These are phyloP conservation scores for Peronospora destructor DNA, from an alignment of 352 stramenopile genomes.

Conservation along the genomic window DNA sequence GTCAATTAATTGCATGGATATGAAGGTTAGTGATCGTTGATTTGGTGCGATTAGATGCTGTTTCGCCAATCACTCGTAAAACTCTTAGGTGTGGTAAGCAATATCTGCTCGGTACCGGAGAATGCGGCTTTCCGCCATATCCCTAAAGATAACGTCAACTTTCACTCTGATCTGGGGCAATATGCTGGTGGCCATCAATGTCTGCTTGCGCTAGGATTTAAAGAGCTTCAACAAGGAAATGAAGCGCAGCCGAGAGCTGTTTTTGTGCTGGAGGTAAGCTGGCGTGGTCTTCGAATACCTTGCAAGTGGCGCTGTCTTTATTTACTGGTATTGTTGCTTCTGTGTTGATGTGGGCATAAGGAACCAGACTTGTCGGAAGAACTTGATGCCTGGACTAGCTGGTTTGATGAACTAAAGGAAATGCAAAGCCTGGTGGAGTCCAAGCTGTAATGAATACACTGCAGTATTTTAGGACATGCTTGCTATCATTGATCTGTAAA, in stretches of 20 bases:
- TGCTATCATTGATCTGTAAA: not conserved
- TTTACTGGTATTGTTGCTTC: not conserved
- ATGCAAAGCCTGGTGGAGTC: constrained; percentile 45
- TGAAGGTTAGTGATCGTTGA: not conserved
- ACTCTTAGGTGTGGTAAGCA: constrained; percentile 44
- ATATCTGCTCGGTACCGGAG: constrained; percentile 66
- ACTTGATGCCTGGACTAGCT: constrained; percentile 71
- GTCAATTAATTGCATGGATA: not conserved
- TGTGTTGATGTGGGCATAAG: constrained; percentile 24
- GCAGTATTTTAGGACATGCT: no score
- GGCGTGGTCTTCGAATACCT: not conserved
- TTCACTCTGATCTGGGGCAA: constrained; percentile 60
- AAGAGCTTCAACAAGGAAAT: constrained; percentile 46
- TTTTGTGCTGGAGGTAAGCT: constrained; percentile 57
- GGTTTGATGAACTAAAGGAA: constrained; percentile 71
- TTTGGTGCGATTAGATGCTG: constrained; percentile 14
- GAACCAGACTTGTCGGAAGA: constrained; percentile 69
- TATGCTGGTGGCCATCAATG: constrained; percentile 53
- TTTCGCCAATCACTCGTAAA: constrained; percentile 42
- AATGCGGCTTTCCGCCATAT: constrained; percentile 67
- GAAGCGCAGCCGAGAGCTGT: constrained; percentile 30
- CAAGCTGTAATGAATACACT: constrained; percentile 21
- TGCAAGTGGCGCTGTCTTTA: not conserved
- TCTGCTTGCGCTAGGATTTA: constrained; percentile 68
- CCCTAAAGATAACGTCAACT: constrained; percentile 61